Base-by-base conservation (phyloP, 1,284 basidiomycete species). In the Moniliophthora roreri region DNA sequence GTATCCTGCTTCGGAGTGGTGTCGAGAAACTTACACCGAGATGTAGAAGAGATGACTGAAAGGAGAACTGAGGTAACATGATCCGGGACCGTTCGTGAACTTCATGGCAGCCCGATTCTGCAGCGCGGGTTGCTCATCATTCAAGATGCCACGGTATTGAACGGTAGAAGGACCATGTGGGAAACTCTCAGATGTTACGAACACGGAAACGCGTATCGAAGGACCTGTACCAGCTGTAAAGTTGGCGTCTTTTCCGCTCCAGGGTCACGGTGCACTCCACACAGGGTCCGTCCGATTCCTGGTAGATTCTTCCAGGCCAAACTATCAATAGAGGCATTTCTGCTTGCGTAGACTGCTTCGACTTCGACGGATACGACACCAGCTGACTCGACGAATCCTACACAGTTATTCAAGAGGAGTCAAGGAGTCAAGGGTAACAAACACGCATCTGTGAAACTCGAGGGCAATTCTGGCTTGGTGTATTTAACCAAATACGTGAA, bases 121-220 rank as follows among this genome's bases (percentile, higher is more conserved):
- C 55, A 23, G 48, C 15, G 68, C 68, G 11, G 71, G 70, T 53
- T 70, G 68, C 48, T n/a, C n/a, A n/a, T n/a, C n/a, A n/a, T n/a
- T n/a, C n/a, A n/a, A n/a, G n/a, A n/a, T 81, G 28, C 79, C 87
- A 36, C 87, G 79, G 60, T 86, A 89, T 63, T 89, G 84, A 53
- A 90, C 84, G 1, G 82, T 82, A 0, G 87, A 87, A 5, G 76
- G 66, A 24, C 84, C 86, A 64, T 89, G 87, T 7, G 79, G 71
- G 65, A 85, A 85, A 2, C 79, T 76, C n/a, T 65, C 61, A 9
- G 77, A 65, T 1, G 73, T 62, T 40, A 85, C 76, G 56, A 77
- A 81, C 28, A 32, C 28, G 28, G 11, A 32, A 9, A 66, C 80
- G 61, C 55, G 84, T 79, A 87, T 60, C 24, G 75, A 75, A 2